phyloP scores from a whole-genome alignment of 1,284 basidiomycete genomes.

The Microbotryum saponariae region DNA sequence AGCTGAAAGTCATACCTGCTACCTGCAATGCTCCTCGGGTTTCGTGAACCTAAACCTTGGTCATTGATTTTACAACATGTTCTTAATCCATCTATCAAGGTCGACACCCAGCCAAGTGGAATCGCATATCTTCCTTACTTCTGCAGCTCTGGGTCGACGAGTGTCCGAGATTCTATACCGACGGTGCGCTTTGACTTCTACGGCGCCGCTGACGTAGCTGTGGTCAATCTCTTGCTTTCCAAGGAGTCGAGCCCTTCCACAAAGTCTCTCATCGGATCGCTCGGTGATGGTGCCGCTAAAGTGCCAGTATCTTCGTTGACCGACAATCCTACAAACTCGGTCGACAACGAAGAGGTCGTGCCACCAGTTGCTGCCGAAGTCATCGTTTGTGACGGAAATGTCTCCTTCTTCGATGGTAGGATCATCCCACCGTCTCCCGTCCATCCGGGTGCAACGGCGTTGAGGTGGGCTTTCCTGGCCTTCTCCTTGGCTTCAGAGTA shows the following conservation, averaged over 20 bases:
- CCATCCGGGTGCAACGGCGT: conserved; percentile 35
- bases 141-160: too few relatives aligned
- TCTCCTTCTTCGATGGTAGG: conserved; percentile 18
- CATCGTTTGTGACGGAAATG: background rate
- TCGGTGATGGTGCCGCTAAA: background rate
- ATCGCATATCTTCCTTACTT: too few relatives aligned
- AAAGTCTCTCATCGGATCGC: conserved; percentile 32
- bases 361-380: background rate
- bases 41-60: too few relatives aligned
- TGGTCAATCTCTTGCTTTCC: background rate
- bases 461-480: conserved; percentile 45
- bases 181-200: too few relatives aligned
- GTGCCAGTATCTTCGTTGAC: conserved; percentile 23
- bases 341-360: background rate
- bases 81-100: too few relatives aligned
- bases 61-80: too few relatives aligned
- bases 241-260: conserved; percentile 25
- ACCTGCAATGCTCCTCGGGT: too few relatives aligned
- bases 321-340: conserved; percentile 41
- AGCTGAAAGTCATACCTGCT: too few relatives aligned
- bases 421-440: conserved; percentile 15
- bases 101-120: too few relatives aligned
- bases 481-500: conserved; percentile 70
- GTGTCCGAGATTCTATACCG: too few relatives aligned
- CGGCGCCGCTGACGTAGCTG: too few relatives aligned